phyloP scores from a whole-genome alignment of 768 basidiomycete species.

The Pulveroboletus ravenelii region DNA sequence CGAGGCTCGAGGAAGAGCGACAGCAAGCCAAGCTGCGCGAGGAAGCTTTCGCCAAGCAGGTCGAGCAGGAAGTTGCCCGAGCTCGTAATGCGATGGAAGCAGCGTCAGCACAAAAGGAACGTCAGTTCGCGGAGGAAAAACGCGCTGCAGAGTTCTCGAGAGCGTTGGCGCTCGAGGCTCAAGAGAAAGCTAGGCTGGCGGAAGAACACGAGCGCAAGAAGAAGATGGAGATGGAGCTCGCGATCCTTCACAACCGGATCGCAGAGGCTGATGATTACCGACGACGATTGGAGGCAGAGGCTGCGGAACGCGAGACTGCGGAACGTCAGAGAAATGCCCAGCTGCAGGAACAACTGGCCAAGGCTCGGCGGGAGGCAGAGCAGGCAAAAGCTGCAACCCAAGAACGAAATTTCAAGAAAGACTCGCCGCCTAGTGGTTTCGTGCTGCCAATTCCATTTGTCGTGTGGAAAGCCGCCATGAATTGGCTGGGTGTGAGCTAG shows the following conservation, averaged over 20 bases:
- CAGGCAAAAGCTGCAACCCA: constrained; percentile 19
- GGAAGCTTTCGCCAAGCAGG: constrained; percentile 18
- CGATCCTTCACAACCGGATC: constrained; percentile 23
- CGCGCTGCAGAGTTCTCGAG: constrained; percentile 27
- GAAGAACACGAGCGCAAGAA: constrained; percentile 31
- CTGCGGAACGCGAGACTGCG: constrained; percentile 22
- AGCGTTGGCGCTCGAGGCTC: constrained; percentile 22
- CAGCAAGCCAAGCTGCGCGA: constrained; percentile 22
- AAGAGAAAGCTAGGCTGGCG: constrained; percentile 26
- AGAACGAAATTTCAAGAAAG: constrained; percentile 25
- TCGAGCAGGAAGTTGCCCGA: constrained; percentile 26
- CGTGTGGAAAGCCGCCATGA: constrained; percentile 31
- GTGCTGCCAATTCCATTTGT: constrained; percentile 32
- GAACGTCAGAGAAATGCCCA: constrained; percentile 27
- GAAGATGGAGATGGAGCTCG: constrained; percentile 24
- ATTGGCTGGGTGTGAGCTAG: constrained; percentile 30
- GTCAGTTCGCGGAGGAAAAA: constrained; percentile 22
- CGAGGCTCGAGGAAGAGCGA: constrained; percentile 26
- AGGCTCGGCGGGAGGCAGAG: constrained; percentile 26
- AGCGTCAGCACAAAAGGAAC: constrained; percentile 22
- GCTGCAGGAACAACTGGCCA: constrained; percentile 29
- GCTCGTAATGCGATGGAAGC: constrained; percentile 23
- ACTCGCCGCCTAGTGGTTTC: constrained; percentile 27
- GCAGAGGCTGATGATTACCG: constrained; percentile 27
- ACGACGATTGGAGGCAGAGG: constrained; percentile 25